Evolutionary conservation across 805 yeast species (phyloP).

Genomic region (Saccharomycopsis vini): DNA sequence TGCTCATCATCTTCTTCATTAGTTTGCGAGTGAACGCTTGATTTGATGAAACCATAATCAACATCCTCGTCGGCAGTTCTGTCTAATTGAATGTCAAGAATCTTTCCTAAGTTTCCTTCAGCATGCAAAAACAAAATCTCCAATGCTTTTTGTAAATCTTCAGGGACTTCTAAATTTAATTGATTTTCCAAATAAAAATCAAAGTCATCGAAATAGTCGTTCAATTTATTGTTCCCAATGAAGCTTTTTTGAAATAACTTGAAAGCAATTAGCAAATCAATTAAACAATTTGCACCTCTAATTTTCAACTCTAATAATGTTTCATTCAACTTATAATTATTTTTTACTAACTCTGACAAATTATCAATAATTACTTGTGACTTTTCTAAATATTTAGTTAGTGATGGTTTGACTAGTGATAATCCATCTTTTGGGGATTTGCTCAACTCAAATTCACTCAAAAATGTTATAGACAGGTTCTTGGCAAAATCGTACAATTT

Average conservation of each 20-base stretch:
- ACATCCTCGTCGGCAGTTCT: slow-evolving; percentile 46
- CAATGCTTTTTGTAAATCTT: slow-evolving; percentile 26
- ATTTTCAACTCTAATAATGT: slow-evolving; percentile 3
- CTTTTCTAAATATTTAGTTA: slow-evolving; percentile 1
- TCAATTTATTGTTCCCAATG: slow-evolving; percentile 20
- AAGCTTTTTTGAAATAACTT: slow-evolving; percentile 30
- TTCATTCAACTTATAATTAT: neutral
- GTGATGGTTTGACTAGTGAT: neutral
- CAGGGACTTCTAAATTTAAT: neutral
- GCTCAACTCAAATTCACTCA: neutral
- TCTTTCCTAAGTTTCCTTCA: slow-evolving; percentile 38
- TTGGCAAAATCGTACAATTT: slow-evolving; percentile 23
- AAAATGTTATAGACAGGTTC: neutral
- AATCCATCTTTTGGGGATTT: neutral
- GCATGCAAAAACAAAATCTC: slow-evolving; percentile 37
- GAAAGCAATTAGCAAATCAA: slow-evolving; percentile 30
- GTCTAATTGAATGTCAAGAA: slow-evolving; percentile 34
- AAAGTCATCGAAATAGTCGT: slow-evolving; percentile 14
- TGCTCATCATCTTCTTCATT: neutral
- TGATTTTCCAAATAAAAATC: slow-evolving; percentile 12
- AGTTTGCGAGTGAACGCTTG: neutral
- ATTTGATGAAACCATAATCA: slow-evolving; percentile 24
- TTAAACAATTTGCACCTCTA: slow-evolving; percentile 10
- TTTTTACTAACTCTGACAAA: slow-evolving; percentile 1
- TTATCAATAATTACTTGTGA: slow-evolving; percentile 3